Base-by-base conservation (phyloP, 345 rosid species). In the Ceriops decandra region DNA sequence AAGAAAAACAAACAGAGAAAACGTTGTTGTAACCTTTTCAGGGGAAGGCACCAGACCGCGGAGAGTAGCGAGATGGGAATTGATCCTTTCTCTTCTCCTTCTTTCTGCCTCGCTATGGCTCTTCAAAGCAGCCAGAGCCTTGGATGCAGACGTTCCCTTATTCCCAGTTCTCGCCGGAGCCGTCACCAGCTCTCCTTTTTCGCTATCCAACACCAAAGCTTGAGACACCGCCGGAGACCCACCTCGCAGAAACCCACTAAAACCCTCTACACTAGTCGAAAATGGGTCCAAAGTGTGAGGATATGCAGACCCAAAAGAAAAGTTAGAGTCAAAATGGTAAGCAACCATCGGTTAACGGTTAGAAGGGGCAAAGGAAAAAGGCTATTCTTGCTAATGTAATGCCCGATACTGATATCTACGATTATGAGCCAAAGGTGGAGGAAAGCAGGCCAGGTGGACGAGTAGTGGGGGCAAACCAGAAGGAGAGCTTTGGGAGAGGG, bases 381-480 rank as follows among this genome's bases (percentile, higher is more conserved):
- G 6, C 24, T 21, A 17, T 30, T 35, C n/a, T 28, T 30, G 42
- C 28, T 16, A 33, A n/a, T 6, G 7, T 1, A 5, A 16, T 17
- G 35, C 0, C 32, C 8, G 13, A 11, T 17, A 9, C 15, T 0
- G 1, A 54, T 27, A 8, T 33, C 36, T 53, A 17, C 21, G 27
- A 21, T 69, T 72, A 84, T 1, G 80, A 68, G 49, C 81, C 74
- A 62, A 58, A 73, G 60, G 74, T 62, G 63, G 33, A 66, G 60
- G 33, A 72, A 67, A 59, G 57, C 4, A 77, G 74, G 76, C 90
- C 87, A 0, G 95, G 92, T 0, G 95, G 95, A 46, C 87, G 90
- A 57, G 82, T 85, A 35, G 90, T 84, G 54, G 87, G 90, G 27
- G 90, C 90, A 56, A 87, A 89, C 91, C 91, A 85, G 70, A 85